A percentile compares a stretch with the other conserved stretches of the same genome.
These are phyloP conservation scores for Gaeumannomyces tritici DNA, from an alignment of 2,329 filamentous ascomycete genomes.

Conservation along the genomic window DNA sequence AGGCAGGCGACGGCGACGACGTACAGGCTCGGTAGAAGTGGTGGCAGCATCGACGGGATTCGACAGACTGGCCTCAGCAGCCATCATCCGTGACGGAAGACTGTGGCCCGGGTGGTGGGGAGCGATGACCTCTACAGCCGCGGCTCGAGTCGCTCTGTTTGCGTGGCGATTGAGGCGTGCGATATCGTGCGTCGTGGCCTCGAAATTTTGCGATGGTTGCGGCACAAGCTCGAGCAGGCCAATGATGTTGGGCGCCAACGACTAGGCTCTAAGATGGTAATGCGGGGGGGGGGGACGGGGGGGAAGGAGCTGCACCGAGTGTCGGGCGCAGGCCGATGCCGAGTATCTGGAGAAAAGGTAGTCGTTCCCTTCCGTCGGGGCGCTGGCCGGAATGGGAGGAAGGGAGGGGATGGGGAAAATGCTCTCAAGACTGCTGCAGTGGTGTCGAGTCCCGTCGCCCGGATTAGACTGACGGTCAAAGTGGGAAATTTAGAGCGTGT, in stretches of 20 bases:
- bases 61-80: slow-evolving; percentile 48
- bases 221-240: neutral
- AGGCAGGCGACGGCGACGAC: slow-evolving; percentile 1
- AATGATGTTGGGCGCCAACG: neutral
- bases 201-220: slow-evolving; percentile 1
- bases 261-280: neutral
- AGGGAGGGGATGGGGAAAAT: neutral
- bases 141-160: slow-evolving; percentile 11
- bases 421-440: neutral
- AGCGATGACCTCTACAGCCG: slow-evolving; percentile 4
- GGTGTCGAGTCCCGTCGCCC: neutral
- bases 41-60: slow-evolving; percentile 44
- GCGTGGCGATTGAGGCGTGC: neutral
- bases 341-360: neutral
- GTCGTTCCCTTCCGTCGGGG: neutral
- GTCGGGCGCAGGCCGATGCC: neutral
- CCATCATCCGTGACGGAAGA: slow-evolving; percentile 51
- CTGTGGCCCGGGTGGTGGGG: slow-evolving; percentile 13
- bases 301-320: neutral
- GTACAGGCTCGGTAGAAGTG: slow-evolving; percentile 32
- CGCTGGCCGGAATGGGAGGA: neutral
- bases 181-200: neutral
- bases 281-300: neutral
- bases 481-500: neutral
- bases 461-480: neutral